phyloP scores from a whole-genome alignment of 225 moss, liverwort and hornwort genomes.

The Lunularia cruciata region DNA sequence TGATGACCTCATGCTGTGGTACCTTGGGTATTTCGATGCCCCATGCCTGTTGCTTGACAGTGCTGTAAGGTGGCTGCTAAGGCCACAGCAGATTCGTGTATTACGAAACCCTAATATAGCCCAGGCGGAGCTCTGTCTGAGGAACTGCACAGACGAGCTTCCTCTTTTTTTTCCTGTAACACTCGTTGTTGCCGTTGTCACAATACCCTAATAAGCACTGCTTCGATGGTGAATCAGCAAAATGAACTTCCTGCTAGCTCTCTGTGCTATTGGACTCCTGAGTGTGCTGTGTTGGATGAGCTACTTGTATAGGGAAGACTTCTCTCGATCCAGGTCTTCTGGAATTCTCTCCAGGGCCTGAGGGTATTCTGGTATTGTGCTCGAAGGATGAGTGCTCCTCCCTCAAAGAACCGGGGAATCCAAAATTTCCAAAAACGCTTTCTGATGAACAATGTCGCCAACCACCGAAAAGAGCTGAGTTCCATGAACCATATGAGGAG shows the following conservation, averaged over 20 bases:
- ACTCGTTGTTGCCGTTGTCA: background rate
- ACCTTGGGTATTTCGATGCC: background rate
- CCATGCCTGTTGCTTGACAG: background rate
- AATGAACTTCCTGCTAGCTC: conserved; percentile 11
- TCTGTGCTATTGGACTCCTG: conserved; percentile 35
- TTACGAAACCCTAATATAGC: background rate
- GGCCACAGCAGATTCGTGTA: background rate
- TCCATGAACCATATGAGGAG: conserved; percentile 86
- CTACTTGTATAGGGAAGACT: conserved; percentile 41
- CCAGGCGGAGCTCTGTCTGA: background rate
- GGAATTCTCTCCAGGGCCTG: conserved; percentile 28
- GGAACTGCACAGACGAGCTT: background rate
- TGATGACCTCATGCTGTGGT: background rate
- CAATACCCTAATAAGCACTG: no score
- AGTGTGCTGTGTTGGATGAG: conserved; percentile 19
- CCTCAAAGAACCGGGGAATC: conserved; percentile 39
- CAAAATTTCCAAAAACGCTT: conserved; percentile 38
- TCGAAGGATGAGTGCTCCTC: conserved; percentile 45
- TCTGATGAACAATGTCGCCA: conserved; percentile 69
- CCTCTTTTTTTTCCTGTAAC: conserved; percentile 4
- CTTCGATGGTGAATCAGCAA: no score
- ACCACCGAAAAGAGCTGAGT: conserved; percentile 80
- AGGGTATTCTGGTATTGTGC: conserved; percentile 12
- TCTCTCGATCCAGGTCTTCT: conserved; percentile 45
- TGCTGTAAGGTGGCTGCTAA: background rate